Base-by-base conservation (phyloP, 169 alveolate species). In the Plasmodium fragile region DNA sequence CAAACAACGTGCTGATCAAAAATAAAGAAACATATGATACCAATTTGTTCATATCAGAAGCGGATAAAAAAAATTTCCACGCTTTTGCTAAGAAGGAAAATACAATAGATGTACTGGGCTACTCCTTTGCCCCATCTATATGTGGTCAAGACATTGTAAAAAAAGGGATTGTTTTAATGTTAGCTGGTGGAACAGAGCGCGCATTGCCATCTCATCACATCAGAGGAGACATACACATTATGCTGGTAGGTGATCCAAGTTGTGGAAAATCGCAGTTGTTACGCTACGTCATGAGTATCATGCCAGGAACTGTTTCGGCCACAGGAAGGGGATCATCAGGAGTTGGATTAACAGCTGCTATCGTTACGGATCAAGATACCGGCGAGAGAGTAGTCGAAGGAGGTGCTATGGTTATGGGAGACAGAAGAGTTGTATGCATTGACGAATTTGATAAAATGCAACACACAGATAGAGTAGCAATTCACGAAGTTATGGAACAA, bases 311-410 rank as follows among this genome's bases (percentile, higher is more conserved):
- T 2, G 98, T 99, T 34, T 98, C 99, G 73, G 98, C 99, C 36
- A 99, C 99, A n/a, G 99, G 99, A 16, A 96, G 99, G 73, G 99
- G 99, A 45, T 98, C 99, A 41, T 96, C 99, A n/a, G 99, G 99
- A 22, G 99, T 99, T 4, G 99, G 99, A 85, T 97, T 99, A 45
- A 99, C 99, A 5, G 99, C 99, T 1, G 99, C 99, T 0, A 99
- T 99, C 32, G 97, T 98, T 4, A 95, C 97, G 2, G 99, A 99
- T 87, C 98, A 96, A 95, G 98, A 97, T 30, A 97, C 98, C 5
- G 99, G 99, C 4, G 99, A 99, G 75, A 95, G 99, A 53, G 97
- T 97, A 71, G 98, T 99, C 25, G 99, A 99, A 93, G 99, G 99
- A 18, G 99, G 99, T 25, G 99, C 99, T 25, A 99, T 99, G 99